Evolutionary conservation across 2,329 filamentous ascomycete genomes (phyloP).

Genomic region (Neocatenulostroma microsporum): DNA sequence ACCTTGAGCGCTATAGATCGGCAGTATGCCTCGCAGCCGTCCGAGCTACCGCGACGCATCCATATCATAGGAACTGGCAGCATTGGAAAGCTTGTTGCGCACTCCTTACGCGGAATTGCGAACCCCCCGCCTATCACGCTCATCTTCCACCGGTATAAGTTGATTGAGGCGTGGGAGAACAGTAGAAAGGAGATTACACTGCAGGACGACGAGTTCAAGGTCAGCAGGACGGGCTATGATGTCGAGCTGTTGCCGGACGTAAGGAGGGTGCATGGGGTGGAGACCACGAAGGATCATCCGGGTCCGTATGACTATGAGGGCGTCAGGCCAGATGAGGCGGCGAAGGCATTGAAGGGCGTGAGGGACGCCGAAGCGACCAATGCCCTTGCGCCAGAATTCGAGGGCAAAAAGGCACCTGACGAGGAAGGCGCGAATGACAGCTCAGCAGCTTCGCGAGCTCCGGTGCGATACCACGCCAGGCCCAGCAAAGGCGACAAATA

Average conservation of each 20-base stretch:
- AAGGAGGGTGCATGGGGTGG: constrained; percentile 32
- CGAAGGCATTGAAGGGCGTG: constrained; percentile 13
- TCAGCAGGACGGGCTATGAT: constrained; percentile 36
- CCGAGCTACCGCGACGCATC: constrained; percentile 45
- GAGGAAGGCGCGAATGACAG: background rate
- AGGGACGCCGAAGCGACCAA: constrained; percentile 5
- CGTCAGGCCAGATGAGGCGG: constrained; percentile 23
- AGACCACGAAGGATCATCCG: constrained; percentile 11
- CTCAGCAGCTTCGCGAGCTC: background rate
- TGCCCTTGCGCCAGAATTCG: background rate
- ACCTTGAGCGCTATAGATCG: constrained; percentile 20
- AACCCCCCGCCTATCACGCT: constrained; percentile 67
- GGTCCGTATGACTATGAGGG: constrained; percentile 19
- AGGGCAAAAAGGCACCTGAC: background rate
- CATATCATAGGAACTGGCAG: constrained; percentile 76
- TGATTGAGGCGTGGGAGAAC: constrained; percentile 42
- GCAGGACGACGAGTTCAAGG: constrained; percentile 35
- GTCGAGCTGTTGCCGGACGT: constrained; percentile 36
- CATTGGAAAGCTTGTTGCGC: constrained; percentile 70
- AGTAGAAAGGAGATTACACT: constrained; percentile 41
- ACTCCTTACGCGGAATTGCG: constrained; percentile 55
- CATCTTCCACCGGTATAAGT: constrained; percentile 55
- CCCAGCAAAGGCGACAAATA: constrained; percentile 1
- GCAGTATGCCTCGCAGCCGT: constrained; percentile 21
- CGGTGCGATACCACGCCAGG: background rate